A percentile compares a stretch with the other conserved stretches of the same genome.
These are phyloP conservation scores for Kodamaea plutei DNA, from an alignment of 1,139 yeast species.

Conservation along the genomic window DNA sequence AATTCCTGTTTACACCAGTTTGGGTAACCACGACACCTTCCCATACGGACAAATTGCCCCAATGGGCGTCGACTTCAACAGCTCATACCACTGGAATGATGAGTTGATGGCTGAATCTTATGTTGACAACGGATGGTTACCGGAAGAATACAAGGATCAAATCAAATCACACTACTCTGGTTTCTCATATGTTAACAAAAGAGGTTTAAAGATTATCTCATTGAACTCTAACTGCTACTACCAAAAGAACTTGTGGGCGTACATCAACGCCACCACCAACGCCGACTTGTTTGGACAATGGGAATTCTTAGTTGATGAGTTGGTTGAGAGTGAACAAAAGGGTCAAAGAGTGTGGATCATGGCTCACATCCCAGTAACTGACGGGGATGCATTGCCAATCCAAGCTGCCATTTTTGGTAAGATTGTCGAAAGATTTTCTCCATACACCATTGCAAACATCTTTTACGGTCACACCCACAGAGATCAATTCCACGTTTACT, in stretches of 20 bases:
- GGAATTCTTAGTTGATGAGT: slow-evolving; percentile 57
- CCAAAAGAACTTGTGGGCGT: slow-evolving; percentile 60
- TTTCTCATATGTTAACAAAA: slow-evolving; percentile 51
- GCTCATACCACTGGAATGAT: slow-evolving; percentile 55
- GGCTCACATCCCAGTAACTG: slow-evolving; percentile 63
- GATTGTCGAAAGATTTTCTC: slow-evolving; percentile 63
- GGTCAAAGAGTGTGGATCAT: slow-evolving; percentile 68
- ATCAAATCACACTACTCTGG: slow-evolving; percentile 54
- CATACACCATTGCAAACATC: slow-evolving; percentile 62
- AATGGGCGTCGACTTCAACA: slow-evolving; percentile 28
- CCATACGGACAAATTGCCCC: slow-evolving; percentile 72
- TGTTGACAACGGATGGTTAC: slow-evolving; percentile 40
- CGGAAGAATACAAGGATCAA: slow-evolving; percentile 19
- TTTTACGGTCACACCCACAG: slow-evolving; percentile 73
- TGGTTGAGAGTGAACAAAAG: slow-evolving; percentile 51
- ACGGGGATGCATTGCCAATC: slow-evolving; percentile 55
- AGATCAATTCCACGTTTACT: slow-evolving; percentile 62
- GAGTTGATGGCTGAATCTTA: slow-evolving; percentile 60
- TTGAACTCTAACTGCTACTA: slow-evolving; percentile 67
- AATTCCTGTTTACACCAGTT: slow-evolving; percentile 58
- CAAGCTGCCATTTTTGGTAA: slow-evolving; percentile 54
- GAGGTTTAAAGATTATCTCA: slow-evolving; percentile 60
- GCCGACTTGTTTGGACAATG: slow-evolving; percentile 65
- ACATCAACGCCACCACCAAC: slow-evolving; percentile 47
- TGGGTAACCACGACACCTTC: slow-evolving; percentile 73